Evolutionary conservation across 164 flowering plant species (phyloP).

Genomic region (Houttuynia cordata): DNA sequence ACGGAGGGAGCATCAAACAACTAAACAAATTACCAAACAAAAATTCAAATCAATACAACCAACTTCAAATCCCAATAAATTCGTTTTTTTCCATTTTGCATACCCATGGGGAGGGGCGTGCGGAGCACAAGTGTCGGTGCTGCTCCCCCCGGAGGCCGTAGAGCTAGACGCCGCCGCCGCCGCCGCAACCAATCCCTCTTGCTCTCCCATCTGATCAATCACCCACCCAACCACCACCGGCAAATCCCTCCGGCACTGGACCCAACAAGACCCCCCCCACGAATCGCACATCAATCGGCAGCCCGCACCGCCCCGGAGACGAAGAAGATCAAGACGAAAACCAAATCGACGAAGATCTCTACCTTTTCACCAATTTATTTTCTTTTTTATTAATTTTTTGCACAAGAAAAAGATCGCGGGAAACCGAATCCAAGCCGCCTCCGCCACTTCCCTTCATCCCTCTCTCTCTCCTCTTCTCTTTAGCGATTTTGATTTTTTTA

Average conservation of each 20-base stretch:
- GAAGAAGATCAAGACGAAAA: too few species aligned
- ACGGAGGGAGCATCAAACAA: too few species aligned
- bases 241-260: background rate
- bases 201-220: background rate
- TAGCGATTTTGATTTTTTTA: background rate
- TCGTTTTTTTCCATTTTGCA: background rate
- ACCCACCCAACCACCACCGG: background rate
- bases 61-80: background rate
- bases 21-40: too few species aligned
- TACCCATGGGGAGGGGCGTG: background rate
- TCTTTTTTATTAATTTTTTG: too few species aligned
- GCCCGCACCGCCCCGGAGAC: background rate
- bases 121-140: background rate
- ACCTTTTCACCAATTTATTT: too few species aligned
- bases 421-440: background rate
- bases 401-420: background rate
- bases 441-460: background rate
- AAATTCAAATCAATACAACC: background rate
- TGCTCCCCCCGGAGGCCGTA: background rate
- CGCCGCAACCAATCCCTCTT: background rate
- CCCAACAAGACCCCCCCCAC: background rate
- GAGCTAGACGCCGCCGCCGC: background rate
- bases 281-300: background rate
- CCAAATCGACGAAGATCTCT: too few species aligned
- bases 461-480: background rate